phyloP scores from a whole-genome alignment of 2,329 filamentous ascomycete genomes.

The Shiraia sp. region DNA sequence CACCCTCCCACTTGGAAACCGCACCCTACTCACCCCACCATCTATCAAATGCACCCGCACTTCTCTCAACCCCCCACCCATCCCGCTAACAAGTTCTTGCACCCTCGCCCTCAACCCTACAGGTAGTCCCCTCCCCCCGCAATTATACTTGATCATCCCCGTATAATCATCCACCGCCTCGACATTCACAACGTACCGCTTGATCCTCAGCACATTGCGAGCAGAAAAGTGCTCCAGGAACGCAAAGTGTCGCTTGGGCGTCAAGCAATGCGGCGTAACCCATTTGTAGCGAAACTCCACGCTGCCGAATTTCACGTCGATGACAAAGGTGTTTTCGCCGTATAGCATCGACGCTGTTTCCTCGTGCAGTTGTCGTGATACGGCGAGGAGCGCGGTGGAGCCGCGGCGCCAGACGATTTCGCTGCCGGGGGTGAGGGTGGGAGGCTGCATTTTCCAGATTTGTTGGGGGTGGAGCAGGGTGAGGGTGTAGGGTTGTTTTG shows the following conservation, averaged over 20 bases:
- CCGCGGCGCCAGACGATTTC: constrained; percentile 51
- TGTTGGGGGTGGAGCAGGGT: constrained; percentile 34
- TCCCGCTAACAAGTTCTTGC: constrained; percentile 44
- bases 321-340: constrained; percentile 50
- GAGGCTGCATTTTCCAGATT: constrained; percentile 30
- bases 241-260: constrained; percentile 44
- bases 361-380: constrained; percentile 48
- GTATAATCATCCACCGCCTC: constrained; percentile 55
- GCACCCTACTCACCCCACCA: constrained; percentile 29
- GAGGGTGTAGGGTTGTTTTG: constrained; percentile 30
- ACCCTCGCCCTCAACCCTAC: constrained; percentile 49
- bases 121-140: constrained; percentile 49
- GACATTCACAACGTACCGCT: constrained; percentile 49
- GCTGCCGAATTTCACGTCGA: constrained; percentile 50
- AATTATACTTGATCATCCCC: constrained; percentile 58
- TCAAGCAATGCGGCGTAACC: constrained; percentile 47
- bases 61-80: constrained; percentile 34
- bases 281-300: constrained; percentile 52
- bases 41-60: constrained; percentile 39
- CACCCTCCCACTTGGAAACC: constrained; percentile 35
- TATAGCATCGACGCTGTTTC: constrained; percentile 54
- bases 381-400: constrained; percentile 44
- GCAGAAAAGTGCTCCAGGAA: constrained; percentile 50
- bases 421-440: constrained; percentile 33
- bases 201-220: constrained; percentile 48